Conservation (phyloP, 331 rosid species). For the Ulmus americana region DNA sequence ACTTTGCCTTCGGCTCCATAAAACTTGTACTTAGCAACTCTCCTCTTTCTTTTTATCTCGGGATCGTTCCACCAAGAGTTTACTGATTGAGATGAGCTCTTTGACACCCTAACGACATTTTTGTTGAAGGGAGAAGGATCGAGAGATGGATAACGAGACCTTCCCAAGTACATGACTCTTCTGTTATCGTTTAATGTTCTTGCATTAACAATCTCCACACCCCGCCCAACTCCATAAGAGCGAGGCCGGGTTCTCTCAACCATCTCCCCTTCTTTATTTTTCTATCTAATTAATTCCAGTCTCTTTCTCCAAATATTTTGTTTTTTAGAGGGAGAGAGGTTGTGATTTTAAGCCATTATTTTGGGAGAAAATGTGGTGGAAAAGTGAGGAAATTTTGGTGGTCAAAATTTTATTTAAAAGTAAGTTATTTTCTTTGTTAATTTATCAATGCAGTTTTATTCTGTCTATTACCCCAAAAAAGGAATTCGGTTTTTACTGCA, state of each 20-base stretch:
- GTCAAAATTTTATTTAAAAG: too few species aligned
- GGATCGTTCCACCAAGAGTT: conserved; percentile 60
- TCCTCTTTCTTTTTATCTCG: conserved; percentile 40
- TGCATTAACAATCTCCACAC: conserved; percentile 13
- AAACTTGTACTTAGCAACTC: conserved; percentile 49
- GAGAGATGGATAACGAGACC: not conserved
- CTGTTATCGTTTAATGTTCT: conserved; percentile 25
- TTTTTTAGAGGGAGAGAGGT: not conserved
- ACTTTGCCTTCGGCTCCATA: conserved; percentile 52
- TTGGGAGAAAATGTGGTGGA: conserved; percentile 12
- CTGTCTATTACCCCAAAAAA: too few species aligned
- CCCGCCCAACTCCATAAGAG: not conserved
- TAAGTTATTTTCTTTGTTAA: too few species aligned
- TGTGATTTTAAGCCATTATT: not conserved
- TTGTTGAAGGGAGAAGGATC: conserved; percentile 6
- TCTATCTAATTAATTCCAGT: not conserved
- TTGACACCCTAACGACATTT: not conserved
- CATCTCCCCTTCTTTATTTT: not conserved
- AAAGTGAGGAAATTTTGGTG: conserved; percentile 2
- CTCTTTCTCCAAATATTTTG: not conserved
- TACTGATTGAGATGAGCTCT: not conserved
- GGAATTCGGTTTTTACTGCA: too few species aligned
- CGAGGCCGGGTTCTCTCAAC: conserved; percentile 15
- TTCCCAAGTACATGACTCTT: not conserved
- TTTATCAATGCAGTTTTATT: too few species aligned